Conservation (phyloP, 2,329 filamentous ascomycete genomes). For the Colletotrichum musae region DNA sequence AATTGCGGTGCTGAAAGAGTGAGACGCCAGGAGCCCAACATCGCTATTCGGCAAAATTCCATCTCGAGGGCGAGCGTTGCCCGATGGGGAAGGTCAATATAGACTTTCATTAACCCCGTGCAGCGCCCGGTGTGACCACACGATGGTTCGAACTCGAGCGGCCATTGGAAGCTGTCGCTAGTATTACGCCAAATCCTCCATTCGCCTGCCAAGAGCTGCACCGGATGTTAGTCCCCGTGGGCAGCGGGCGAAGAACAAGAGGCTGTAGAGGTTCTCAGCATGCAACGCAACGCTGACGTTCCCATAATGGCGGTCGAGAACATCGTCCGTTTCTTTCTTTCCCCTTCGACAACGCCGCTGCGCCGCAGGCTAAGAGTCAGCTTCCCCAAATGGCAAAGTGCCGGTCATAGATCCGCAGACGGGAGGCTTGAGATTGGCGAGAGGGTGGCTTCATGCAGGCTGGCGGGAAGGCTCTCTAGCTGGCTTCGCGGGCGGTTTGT, state of each 20-base stretch:
- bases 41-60: background rate
- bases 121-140: background rate
- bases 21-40: background rate
- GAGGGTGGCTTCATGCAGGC: background rate
- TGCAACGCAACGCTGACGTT: too few species aligned
- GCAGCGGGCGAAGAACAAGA: too few species aligned
- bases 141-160: background rate
- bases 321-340: too few species aligned
- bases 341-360: background rate
- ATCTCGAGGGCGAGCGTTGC: background rate
- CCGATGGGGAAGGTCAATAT: background rate
- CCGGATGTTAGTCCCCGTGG: too few species aligned
- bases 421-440: background rate
- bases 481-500: background rate
- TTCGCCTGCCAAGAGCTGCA: too few species aligned
- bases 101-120: background rate
- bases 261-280: too few species aligned
- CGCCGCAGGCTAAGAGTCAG: background rate
- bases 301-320: too few species aligned
- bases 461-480: background rate
- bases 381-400: background rate
- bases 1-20: background rate
- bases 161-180: background rate
- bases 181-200: background rate
- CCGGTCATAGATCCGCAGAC: background rate